Conservation (phyloP, 2,329 filamentous ascomycete genomes). For the Metarhizium humberi region DNA sequence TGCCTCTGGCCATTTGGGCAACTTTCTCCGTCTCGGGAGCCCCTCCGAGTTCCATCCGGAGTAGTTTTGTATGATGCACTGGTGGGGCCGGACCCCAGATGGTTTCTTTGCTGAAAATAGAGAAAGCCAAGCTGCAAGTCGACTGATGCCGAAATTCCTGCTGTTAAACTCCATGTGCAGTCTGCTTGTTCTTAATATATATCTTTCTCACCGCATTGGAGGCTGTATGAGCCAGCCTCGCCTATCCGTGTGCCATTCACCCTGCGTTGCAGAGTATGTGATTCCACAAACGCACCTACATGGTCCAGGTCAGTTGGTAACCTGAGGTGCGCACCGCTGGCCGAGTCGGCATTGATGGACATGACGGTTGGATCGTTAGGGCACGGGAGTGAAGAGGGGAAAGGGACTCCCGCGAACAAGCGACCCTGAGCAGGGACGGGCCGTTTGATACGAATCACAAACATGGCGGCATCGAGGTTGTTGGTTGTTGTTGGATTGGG, state of each 20-base stretch:
- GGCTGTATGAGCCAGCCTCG: not conserved
- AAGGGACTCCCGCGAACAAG: not conserved
- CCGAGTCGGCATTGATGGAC: not conserved
- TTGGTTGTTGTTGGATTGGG: not conserved
- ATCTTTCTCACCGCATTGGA: not conserved
- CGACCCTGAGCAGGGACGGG: constrained; percentile 2
- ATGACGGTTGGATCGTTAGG: not conserved
- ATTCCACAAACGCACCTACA: not conserved
- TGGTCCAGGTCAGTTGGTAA: not conserved
- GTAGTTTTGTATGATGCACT: constrained; percentile 1
- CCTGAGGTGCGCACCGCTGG: not conserved
- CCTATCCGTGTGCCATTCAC: not conserved
- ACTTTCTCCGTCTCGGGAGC: not conserved
- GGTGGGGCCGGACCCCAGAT: constrained; percentile 1
- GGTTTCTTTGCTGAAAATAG: not conserved
- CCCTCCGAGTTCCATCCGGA: constrained; percentile 2
- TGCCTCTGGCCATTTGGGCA: not conserved
- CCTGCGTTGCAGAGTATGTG: not conserved
- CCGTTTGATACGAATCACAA: constrained; percentile 3
- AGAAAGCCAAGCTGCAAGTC: not conserved
- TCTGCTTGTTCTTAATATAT: not conserved
- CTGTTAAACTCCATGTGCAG: not conserved
- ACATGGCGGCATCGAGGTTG: not conserved
- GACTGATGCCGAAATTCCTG: not conserved
- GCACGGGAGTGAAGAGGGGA: not conserved